Base-by-base conservation (phyloP, 139 green algal genomes). In the Dunaliella sp. region DNA sequence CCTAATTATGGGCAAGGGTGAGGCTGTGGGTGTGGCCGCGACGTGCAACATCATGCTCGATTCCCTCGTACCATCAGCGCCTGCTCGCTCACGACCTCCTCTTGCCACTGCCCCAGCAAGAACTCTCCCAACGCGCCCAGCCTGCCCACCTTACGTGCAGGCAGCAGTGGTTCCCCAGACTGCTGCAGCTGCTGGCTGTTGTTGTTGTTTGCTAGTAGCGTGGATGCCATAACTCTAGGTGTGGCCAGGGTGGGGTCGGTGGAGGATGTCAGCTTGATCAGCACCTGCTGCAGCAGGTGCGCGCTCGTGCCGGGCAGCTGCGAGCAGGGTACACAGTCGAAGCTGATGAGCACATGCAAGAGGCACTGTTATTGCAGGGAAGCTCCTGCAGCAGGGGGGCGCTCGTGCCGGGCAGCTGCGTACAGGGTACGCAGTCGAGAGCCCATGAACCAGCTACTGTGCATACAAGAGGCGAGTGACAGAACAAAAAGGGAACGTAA, bases 41-140 rank as follows among this genome's bases (percentile, higher is more conserved):
- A n/a, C n/a, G n/a, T n/a, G n/a, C n/a, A n/a, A n/a, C n/a, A n/a
- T n/a, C n/a, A n/a, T n/a, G n/a, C n/a, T n/a, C n/a, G n/a, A 36
- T 3, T 87, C 58, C 78, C 84, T 65, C 81, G 36, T 1, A 82
- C 82, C 36, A 89, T 73, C 86, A 89, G 57, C 16, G 77, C 86
- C 33, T 73, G 28, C 81, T 89, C 86, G 32, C 84, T 83, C 16
- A 90, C 90, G 33, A 83, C 87, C 36, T 91, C 86, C 85, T 94
- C 89, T 2, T 85, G 78, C 92, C 90, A 94, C 38, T 85, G 85
- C 0, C 81, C 85, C 80, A 94, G 59, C 59, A 94, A 82, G 78
- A 93, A 93, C 76, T 88, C 87, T 0, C 92, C 92, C 32, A 94
- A 76, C 0, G 89, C 86, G 0, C 86, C 90, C 38, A 93, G 77